Evolutionary conservation across 371 early-diverging fungal genomes (phyloP), one percentile per base, ranked within the genome.

Genomic region (Mucor circinelloides): DNA sequence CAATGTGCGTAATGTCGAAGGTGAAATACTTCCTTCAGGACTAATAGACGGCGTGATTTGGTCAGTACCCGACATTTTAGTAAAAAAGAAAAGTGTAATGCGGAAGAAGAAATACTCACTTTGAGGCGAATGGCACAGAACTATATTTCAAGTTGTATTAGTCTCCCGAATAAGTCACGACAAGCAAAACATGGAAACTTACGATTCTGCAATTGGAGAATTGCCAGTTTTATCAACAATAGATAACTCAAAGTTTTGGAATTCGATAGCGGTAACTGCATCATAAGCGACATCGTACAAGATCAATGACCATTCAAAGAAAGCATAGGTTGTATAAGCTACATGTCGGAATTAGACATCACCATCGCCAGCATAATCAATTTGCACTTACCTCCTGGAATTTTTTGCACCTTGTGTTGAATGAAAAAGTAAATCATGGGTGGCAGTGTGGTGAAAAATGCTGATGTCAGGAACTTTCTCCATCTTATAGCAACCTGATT

Each of bases 301-400:
- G 57, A 94, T 92, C 36, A 94, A 75, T 13, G 90, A 85, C 94
- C 93, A 94, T 69, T 94, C 94, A 71, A 91, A 92, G 79, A 91
- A 90, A 32, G 93, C 91, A 68, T 94, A 94, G 25, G 81, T 86
- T 8, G 92, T 90, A 67, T 94, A 92, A 12, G 93, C 94, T 85
- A 74, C 12, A 21, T n/a, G 4, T 50, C 12, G 23, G 21, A 9
- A 55, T 31, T 55, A 2, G 27, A 3, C 31, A 55, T 55, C 38
- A 3, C 34, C 54, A 2, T 31, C 52, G 3, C 17, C n/a, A n/a
- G n/a, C n/a, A n/a, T n/a, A n/a, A n/a, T n/a, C n/a, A n/a, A n/a
- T n/a, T n/a, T n/a, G n/a, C 40, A 40, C 40, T 70, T 84, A 82
- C 91, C 87, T 68, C 89, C 93, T 50, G 91, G 85, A 36, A 93